These are phyloP conservation scores for Aphanomyces cochlioides DNA, from an alignment of 352 stramenopile genomes.

Conservation along the genomic window DNA sequence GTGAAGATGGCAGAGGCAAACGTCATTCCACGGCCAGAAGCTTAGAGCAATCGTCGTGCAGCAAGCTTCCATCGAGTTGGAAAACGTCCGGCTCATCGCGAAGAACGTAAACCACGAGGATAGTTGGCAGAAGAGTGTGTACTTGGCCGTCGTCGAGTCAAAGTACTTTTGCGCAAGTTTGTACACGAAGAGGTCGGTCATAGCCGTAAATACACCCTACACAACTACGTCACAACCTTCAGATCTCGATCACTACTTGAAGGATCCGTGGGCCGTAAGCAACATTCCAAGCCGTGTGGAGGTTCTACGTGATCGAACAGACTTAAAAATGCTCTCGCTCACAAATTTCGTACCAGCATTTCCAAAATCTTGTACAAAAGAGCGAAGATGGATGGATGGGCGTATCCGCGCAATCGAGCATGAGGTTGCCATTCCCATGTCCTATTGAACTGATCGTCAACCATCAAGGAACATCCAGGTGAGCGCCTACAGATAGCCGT, in stretches of 20 bases:
- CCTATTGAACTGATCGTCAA: conserved; percentile 33
- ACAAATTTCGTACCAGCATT: conserved; percentile 43
- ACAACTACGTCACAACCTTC: not conserved
- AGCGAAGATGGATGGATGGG: conserved; percentile 72
- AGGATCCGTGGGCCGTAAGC: conserved; percentile 72
- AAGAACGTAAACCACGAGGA: conserved; percentile 87
- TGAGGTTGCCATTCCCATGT: conserved; percentile 85
- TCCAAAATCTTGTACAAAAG: conserved; percentile 72
- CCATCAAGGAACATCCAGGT: not conserved
- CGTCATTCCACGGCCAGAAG: conserved; percentile 73
- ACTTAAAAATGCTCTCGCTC: too few relatives aligned
- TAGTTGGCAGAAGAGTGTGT: conserved; percentile 67
- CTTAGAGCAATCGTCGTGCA: conserved; percentile 68
- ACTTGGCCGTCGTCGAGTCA: conserved; percentile 57
- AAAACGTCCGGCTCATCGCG: conserved; percentile 80
- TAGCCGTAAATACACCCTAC: conserved; percentile 52
- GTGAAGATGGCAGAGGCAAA: conserved; percentile 40
- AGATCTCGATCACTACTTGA: conserved; percentile 38
- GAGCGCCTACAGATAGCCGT: conserved; percentile 65
- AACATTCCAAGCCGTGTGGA: conserved; percentile 79
- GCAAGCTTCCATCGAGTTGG: conserved; percentile 79
- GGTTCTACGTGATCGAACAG: conserved; percentile 36
- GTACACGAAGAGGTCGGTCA: conserved; percentile 75
- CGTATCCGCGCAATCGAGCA: conserved; percentile 65
- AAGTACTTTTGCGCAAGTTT: conserved; percentile 63